Base-by-base conservation (phyloP, 176 grass and related monocot genomes). In the Themeda triandra region DNA sequence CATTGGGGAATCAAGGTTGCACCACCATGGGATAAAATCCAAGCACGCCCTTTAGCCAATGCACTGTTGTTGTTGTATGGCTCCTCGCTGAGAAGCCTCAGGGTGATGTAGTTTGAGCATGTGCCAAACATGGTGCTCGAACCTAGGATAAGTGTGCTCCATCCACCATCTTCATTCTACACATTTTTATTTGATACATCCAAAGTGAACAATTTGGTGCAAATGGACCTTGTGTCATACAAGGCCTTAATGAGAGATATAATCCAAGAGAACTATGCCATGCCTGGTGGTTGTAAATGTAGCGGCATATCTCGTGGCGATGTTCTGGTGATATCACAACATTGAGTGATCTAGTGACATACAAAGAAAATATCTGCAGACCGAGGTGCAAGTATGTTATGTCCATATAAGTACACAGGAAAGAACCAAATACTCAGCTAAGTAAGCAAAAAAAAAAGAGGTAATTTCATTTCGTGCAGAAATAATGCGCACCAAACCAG, bases 241-340 rank as follows among this genome's bases (percentile, higher is more conserved):
- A 59, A 59, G 56, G 23, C 3, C 56, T 11, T 59, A 25, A 24
- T 4, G 56, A 59, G 23, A 11, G 8, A 59, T 3, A 59, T 12
- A 24, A 11, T 59, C 56, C 56, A 59, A 59, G 56, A 59, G 56
- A 59, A 59, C 9, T 25, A 25, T 59, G 56, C 4, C 56, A n/a
- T 84, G 48, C 82, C 87, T 89, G 87, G 25, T 89, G 87, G 32
- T 85, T 89, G n/a, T 89, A 76, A 17, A 85, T 80, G 63, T 85
- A 85, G 39, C 77, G 87, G 30, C 48, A 51, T 49, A 89, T 85
- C 82, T 89, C 87, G 5, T 18, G 62, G 1, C 77, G 82, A 36
- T 89, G 87, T 3, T 89, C 82, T 0, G 30, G 5, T 19, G 77
- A 81, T 62, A 89, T 69, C 3, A 85, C 29, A 8, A 10, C 2